Conservation (phyloP, 257 asterid species). For the Capsicum chinense region DNA sequence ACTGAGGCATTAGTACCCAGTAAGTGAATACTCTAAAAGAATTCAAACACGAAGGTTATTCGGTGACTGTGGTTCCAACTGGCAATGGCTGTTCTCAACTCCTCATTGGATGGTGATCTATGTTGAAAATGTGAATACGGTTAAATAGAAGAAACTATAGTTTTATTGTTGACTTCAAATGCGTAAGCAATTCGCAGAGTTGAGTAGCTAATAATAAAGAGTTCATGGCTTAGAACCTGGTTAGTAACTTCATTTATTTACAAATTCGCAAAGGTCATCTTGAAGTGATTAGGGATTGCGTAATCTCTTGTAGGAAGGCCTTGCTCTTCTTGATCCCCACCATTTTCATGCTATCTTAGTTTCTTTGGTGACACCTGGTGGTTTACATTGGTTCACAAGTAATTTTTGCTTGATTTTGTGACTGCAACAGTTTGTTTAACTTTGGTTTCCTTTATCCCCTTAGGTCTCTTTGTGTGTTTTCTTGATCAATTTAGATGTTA, state of each 20-base stretch:
- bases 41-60: neutral
- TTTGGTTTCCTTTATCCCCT: neutral
- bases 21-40: neutral
- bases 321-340: neutral
- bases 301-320: neutral
- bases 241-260: neutral
- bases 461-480: conserved; percentile 19
- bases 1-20: neutral
- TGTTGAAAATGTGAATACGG: neutral
- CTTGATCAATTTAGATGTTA: conserved; percentile 13
- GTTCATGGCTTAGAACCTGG: neutral
- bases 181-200: neutral
- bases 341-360: neutral
- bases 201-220: neutral
- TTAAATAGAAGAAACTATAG: neutral
- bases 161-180: neutral
- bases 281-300: too few species aligned
- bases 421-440: neutral
- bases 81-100: neutral
- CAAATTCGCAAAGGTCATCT: too few species aligned
- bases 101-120: neutral
- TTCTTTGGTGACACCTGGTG: neutral
- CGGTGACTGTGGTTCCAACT: neutral
- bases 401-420: neutral
- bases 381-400: neutral